Base-by-base conservation (phyloP, 108 stramenopile species). In the Nitzschia putrida region DNA sequence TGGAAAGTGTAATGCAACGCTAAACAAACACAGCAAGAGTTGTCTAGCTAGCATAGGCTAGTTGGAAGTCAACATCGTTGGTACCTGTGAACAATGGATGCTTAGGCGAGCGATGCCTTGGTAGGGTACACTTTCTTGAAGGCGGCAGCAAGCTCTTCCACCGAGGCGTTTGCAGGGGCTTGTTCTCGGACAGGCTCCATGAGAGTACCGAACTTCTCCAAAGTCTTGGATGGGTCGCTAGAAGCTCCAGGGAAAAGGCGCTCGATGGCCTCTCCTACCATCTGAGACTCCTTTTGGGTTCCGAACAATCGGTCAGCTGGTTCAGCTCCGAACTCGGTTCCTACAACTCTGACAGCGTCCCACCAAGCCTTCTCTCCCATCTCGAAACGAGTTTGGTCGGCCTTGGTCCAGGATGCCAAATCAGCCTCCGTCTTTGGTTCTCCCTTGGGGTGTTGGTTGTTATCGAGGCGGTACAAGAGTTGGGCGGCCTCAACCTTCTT, bases 301-400 rank as follows among this genome's bases (percentile, higher is more conserved):
- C 58, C 69, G 66, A 77, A 70, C 39, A 77, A 54, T 26, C 61
- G 56, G 29, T 77, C 69, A 11, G 76, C 39, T 56, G 59, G 51
- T 42, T 45, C 64, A 14, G 69, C 55, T 44, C 76, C 76, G 53
- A 77, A 77, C 41, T 77, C 76, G 38, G 68, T 40, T 3, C 61
- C 76, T 52, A 77, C 55, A 47, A 77, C 68, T 52, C 68, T 60
- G 4, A 71, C 69, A 10, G 76, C 39, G 52, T 69, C 68, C 64
- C 64, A 71, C 56, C 64, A 77, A 7, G 60, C 69, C 20, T 56
- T 42, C 50, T 77, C 76, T 39, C 76, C 76, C 76, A 77, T 77
- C 37, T 71, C 69, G 50, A 66, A 66, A 53, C 76, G 76, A 42
- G 53, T 57, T 57, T 71, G 76, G 44, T 77, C 76, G 10, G 57